These are phyloP conservation scores for Periconia sp. DNA, from an alignment of 2,329 filamentous ascomycete genomes.

Conservation along the genomic window DNA sequence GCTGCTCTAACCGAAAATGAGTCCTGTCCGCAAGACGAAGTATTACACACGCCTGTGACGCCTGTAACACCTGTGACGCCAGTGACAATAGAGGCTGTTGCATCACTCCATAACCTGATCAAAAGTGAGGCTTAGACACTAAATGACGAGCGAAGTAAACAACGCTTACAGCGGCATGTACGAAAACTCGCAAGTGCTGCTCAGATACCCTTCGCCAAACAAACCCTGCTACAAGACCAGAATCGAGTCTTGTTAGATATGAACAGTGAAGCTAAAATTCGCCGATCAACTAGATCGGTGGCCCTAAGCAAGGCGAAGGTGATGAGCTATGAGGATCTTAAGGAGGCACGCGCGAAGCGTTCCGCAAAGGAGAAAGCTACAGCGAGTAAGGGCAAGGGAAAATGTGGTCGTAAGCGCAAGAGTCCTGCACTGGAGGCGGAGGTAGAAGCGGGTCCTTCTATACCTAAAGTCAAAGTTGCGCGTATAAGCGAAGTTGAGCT, in stretches of 20 bases:
- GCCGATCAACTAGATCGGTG: conserved; percentile 22
- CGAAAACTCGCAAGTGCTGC: conserved; percentile 22
- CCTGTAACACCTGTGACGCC: no score
- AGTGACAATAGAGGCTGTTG: no score
- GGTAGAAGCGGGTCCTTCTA: conserved; percentile 2
- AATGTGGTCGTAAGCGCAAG: background rate
- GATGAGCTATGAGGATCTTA: conserved; percentile 30
- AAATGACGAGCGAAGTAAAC: conserved; percentile 16
- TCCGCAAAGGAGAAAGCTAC: conserved; percentile 24
- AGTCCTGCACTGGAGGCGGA: background rate
- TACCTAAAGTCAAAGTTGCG: conserved; percentile 11
- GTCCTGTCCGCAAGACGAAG: no score
- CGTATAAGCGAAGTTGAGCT: conserved; percentile 8
- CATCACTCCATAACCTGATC: no score
- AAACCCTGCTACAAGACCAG: conserved; percentile 27
- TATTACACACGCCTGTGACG: no score
- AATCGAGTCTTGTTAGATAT: conserved; percentile 26
- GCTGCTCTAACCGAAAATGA: no score
- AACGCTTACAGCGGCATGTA: conserved; percentile 12
- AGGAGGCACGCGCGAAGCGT: conserved; percentile 23
- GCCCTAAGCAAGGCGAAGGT: conserved; percentile 27
- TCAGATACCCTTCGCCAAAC: conserved; percentile 23
- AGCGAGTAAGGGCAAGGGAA: conserved; percentile 7
- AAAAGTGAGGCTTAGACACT: no score
- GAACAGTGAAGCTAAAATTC: conserved; percentile 32